Conservation (phyloP, 306 rosid species). For the Prunus padus region DNA sequence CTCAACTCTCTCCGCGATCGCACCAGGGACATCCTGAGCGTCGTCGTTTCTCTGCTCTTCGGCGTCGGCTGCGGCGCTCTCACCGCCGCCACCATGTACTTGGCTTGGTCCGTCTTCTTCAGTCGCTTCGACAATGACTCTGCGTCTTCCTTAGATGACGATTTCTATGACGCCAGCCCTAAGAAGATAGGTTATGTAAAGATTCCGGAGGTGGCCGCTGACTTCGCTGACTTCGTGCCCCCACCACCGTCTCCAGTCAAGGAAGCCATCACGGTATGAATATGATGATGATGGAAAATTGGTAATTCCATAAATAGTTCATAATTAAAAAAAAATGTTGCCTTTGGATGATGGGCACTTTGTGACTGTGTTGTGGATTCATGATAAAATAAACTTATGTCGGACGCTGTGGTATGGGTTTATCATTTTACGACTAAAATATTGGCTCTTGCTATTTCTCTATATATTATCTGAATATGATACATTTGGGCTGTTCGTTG, state of each 20-base stretch:
- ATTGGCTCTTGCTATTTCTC: slow-evolving; percentile 6
- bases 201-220: slow-evolving; percentile 44
- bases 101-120: slow-evolving; percentile 69
- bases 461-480: not conserved
- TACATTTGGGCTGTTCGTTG: not conserved
- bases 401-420: slow-evolving; percentile 24
- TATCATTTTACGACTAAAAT: slow-evolving; percentile 8
- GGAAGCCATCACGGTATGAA: slow-evolving; percentile 25
- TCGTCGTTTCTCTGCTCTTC: slow-evolving; percentile 79
- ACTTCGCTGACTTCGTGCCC: slow-evolving; percentile 28
- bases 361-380: slow-evolving; percentile 23
- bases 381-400: slow-evolving; percentile 26
- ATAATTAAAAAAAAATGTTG: not conserved
- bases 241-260: slow-evolving; percentile 24
- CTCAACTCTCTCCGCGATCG: slow-evolving; percentile 85
- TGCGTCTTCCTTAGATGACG: slow-evolving; percentile 20
- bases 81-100: slow-evolving; percentile 81
- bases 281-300: not conserved
- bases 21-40: slow-evolving; percentile 84
- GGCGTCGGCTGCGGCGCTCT: slow-evolving; percentile 94
- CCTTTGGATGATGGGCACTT: slow-evolving; percentile 15
- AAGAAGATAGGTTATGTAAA: slow-evolving; percentile 71
- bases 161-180: slow-evolving; percentile 40
- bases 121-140: slow-evolving; percentile 35
- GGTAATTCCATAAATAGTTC: not conserved